These are phyloP conservation scores for Tolypocladium ophioglossoides DNA, from an alignment of 2,329 filamentous ascomycete genomes.

Conservation along the genomic window DNA sequence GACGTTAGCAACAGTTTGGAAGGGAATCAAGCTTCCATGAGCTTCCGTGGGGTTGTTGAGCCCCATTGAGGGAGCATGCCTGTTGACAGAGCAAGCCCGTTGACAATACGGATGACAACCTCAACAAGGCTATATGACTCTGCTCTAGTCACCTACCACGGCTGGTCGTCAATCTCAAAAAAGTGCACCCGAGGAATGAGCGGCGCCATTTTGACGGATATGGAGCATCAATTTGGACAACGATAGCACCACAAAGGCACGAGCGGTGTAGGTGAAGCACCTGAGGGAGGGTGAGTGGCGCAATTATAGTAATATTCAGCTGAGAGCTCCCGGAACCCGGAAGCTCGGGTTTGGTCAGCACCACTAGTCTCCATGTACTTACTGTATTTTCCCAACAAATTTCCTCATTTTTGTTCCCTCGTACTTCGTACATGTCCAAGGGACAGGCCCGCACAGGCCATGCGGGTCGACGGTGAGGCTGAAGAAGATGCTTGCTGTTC, in stretches of 20 bases:
- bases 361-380: background rate
- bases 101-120: too few relatives aligned
- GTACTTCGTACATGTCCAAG: background rate
- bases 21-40: background rate
- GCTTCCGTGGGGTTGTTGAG: background rate
- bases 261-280: background rate
- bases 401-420: too few relatives aligned
- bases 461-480: constrained; percentile 11
- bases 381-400: too few relatives aligned
- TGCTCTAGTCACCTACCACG: constrained; percentile 36
- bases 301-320: background rate
- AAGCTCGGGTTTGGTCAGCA: too few relatives aligned
- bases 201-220: constrained; percentile 24
- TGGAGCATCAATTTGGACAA: background rate
- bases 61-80: too few relatives aligned
- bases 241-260: background rate
- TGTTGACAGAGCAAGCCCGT: too few relatives aligned
- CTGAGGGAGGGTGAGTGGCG: background rate
- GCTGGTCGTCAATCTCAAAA: constrained; percentile 57
- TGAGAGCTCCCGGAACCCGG: too few relatives aligned
- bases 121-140: constrained; percentile 10
- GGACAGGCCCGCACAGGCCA: background rate
- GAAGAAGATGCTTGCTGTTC: background rate
- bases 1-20: background rate
- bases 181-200: constrained; percentile 49